These are phyloP conservation scores for Luffa acutangula DNA, from an alignment of 306 rosid species.

Conservation along the genomic window DNA sequence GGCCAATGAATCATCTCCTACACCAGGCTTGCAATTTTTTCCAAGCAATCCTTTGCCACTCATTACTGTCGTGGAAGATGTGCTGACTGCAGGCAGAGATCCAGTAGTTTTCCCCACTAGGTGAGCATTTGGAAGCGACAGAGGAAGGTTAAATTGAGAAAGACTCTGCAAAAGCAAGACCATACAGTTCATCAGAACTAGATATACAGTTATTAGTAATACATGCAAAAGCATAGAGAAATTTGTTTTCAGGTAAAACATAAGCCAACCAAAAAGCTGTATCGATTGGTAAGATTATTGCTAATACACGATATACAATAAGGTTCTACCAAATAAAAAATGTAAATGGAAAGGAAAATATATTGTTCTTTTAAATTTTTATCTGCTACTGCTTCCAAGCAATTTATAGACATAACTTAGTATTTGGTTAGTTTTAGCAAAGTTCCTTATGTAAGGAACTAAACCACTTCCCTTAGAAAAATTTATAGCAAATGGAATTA, in stretches of 20 bases:
- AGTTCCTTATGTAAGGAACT: background rate
- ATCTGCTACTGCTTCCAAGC: background rate
- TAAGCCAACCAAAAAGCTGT: background rate
- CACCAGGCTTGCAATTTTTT: slow-evolving; percentile 45
- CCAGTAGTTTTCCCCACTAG: slow-evolving; percentile 66
- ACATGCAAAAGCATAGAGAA: background rate
- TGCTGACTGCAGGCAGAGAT: slow-evolving; percentile 51
- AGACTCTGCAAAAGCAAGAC: slow-evolving; percentile 50
- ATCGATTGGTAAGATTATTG: background rate
- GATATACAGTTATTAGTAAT: background rate
- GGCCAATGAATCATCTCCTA: slow-evolving; percentile 51
- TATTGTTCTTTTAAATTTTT: background rate
- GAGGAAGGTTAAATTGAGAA: slow-evolving; percentile 98
- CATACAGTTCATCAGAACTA: slow-evolving; percentile 9
- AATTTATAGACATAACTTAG: background rate
- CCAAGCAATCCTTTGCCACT: slow-evolving; percentile 55
- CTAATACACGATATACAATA: background rate
- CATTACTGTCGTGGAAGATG: slow-evolving; percentile 46
- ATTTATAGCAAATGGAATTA: background rate
- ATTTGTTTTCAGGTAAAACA: background rate
- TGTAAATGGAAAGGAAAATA: background rate
- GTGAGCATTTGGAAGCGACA: slow-evolving; percentile 75
- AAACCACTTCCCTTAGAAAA: background rate
- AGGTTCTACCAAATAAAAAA: background rate
- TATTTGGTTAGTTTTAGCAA: background rate